phyloP scores from a whole-genome alignment of 176 grass and related monocot species.

The Panicum miliaceum region DNA sequence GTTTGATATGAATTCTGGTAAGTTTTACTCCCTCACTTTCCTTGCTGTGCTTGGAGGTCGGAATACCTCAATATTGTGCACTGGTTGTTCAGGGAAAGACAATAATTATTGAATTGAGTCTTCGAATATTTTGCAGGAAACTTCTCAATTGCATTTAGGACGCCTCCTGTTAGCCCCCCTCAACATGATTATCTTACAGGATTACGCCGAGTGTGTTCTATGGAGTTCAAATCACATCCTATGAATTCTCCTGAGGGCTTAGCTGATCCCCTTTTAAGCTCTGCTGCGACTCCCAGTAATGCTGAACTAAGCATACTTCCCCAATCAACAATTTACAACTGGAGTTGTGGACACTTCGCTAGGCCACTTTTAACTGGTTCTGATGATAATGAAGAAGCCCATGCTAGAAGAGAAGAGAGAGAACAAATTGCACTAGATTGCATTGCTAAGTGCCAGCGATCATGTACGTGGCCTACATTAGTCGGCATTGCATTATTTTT shows the following conservation, averaged over 20 bases:
- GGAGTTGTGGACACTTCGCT: conserved; percentile 98
- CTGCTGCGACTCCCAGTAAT: conserved; percentile 49
- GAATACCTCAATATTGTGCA: conserved; percentile 14
- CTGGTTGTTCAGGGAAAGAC: background rate
- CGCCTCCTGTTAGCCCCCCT: conserved; percentile 96
- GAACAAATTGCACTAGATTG: conserved; percentile 76
- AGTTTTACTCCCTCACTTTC: conserved; percentile 19
- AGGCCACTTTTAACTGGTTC: conserved; percentile 77
- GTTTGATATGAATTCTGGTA: conserved; percentile 98
- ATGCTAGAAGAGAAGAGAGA: conserved; percentile 82
- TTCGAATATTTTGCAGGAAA: conserved; percentile 60
- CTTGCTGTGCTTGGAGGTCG: conserved; percentile 33
- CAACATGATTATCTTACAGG: conserved; percentile 86
- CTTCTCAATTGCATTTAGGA: conserved; percentile 80
- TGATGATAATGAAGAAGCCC: conserved; percentile 86
- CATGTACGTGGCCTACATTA: conserved; percentile 63
- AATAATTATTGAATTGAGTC: conserved; percentile 11
- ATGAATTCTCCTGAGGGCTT: conserved; percentile 87
- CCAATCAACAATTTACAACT: conserved; percentile 91
- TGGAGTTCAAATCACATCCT: conserved; percentile 83
- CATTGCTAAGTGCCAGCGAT: conserved; percentile 84
- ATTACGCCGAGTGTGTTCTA: conserved; percentile 87
- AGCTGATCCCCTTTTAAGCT: conserved; percentile 74
- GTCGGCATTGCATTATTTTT: conserved; percentile 33
- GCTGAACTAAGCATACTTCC: conserved; percentile 60